Percentiles rank a stretch among this genome's conserved stretches.
phyloP scores from a whole-genome alignment of 2,329 filamentous ascomycete species.

The Hypoxylon sp. region DNA sequence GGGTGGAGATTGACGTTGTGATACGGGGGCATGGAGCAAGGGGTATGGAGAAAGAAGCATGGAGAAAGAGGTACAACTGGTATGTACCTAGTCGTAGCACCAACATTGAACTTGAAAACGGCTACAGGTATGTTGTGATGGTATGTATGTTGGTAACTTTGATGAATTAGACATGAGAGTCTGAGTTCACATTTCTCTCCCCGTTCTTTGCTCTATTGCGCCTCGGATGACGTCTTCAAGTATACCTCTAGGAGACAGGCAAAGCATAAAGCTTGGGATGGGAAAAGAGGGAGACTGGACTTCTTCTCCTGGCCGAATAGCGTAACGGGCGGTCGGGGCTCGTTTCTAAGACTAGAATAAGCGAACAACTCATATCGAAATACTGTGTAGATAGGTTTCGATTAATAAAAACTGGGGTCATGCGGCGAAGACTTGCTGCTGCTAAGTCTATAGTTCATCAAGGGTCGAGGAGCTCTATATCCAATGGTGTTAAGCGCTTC shows the following conservation, averaged over 20 bases:
- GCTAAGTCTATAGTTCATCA: not conserved
- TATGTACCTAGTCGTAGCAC: slow-evolving; percentile 17
- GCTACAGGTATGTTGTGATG: slow-evolving; percentile 15
- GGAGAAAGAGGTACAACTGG: not conserved
- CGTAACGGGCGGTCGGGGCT: slow-evolving; percentile 27
- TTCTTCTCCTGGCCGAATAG: slow-evolving; percentile 18
- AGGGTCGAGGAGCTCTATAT: not conserved
- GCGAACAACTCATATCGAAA: slow-evolving; percentile 12
- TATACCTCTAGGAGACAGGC: slow-evolving; percentile 4
- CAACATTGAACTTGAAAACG: slow-evolving; percentile 9
- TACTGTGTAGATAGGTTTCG: not conserved
- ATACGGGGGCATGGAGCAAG: slow-evolving; percentile 19
- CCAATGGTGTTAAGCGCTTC: not conserved
- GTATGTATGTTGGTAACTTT: not conserved
- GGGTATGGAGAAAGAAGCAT: not conserved
- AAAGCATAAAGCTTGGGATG: slow-evolving; percentile 9
- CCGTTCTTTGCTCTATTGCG: not conserved
- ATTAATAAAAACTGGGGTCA: not conserved
- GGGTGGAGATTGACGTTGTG: slow-evolving; percentile 39
- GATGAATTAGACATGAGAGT: not conserved
- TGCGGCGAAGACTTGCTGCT: not conserved
- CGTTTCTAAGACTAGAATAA: slow-evolving; percentile 14
- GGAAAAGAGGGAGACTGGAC: slow-evolving; percentile 19
- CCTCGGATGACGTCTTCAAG: not conserved
- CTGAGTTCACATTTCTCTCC: not conserved